Evolutionary conservation across 163 green algal species (phyloP).

Genomic region (Volvox carteri): DNA sequence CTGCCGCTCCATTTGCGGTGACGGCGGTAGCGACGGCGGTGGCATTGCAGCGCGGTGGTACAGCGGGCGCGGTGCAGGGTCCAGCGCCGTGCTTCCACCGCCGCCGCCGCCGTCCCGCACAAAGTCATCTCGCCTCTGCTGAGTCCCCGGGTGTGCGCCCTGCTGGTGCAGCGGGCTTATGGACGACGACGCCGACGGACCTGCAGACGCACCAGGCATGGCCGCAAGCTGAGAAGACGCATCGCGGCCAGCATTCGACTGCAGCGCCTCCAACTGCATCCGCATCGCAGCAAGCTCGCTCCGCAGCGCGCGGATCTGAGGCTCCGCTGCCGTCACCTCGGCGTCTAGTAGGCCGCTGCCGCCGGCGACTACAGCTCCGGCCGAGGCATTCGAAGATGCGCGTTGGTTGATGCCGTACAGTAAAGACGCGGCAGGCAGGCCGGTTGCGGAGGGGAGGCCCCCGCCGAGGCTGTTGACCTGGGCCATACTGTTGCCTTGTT

Average conservation of each 20-base stretch:
- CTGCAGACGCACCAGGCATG: too few relatives aligned
- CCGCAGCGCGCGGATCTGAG: constrained; percentile 47
- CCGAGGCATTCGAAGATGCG: not conserved
- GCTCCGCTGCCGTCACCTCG: constrained; percentile 33
- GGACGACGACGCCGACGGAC: too few relatives aligned
- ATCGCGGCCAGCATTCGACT: not conserved
- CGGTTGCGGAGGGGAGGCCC: not conserved
- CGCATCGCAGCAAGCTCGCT: constrained; percentile 56
- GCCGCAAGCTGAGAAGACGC: not conserved
- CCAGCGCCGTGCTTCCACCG: not conserved
- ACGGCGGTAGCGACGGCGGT: not conserved
- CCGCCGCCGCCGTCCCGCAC: not conserved
- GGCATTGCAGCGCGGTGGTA: not conserved
- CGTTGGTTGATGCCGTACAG: not conserved
- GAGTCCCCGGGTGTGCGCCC: not conserved
- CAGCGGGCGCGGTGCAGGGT: too few relatives aligned
- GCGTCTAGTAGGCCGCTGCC: not conserved
- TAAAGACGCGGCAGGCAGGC: not conserved
- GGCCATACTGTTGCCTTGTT: too few relatives aligned
- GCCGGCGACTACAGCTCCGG: not conserved
- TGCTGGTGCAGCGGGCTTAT: not conserved
- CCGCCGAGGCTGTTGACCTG: not conserved
- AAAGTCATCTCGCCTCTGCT: not conserved
- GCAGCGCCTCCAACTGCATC: constrained; percentile 50
- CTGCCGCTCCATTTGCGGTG: not conserved